These are phyloP conservation scores for Pleurotus salmoneostramineus DNA, from an alignment of 768 basidiomycete species.

Conservation along the genomic window DNA sequence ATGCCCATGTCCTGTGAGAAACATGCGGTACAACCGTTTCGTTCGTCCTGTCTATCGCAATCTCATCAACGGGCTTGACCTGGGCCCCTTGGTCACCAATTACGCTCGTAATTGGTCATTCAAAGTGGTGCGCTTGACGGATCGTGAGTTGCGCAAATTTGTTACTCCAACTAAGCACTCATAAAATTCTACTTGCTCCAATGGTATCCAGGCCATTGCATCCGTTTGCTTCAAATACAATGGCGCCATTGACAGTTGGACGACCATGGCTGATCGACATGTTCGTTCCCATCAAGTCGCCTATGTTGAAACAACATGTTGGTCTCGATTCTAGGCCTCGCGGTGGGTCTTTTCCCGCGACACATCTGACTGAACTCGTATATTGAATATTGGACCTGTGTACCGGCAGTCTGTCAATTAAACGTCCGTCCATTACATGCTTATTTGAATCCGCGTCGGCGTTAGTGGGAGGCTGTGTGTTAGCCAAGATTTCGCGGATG, in stretches of 20 bases:
- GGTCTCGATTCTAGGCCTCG: neutral
- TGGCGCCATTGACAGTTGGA: neutral
- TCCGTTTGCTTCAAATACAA: neutral
- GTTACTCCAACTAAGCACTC: no score
- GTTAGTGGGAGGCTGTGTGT: neutral
- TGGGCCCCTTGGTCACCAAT: neutral
- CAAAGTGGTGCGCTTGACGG: no score
- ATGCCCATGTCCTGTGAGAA: neutral
- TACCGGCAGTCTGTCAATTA: neutral
- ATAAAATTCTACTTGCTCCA: no score
- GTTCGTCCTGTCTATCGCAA: constrained; percentile 4
- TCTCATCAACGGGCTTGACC: neutral
- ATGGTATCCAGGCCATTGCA: neutral
- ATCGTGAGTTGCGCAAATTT: no score
- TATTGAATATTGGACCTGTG: neutral
- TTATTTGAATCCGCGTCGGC: neutral
- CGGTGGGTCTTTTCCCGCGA: neutral
- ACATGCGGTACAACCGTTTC: neutral
- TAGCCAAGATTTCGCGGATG: neutral
- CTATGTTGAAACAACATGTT: neutral
- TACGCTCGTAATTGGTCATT: no score
- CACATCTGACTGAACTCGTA: neutral
- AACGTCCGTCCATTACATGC: neutral
- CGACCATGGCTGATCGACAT: neutral
- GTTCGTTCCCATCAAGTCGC: neutral